A percentile compares a stretch with the other conserved stretches of the same genome.
Conservation (phyloP, 2,329 filamentous ascomycete genomes). For the Fusarium setosum region DNA sequence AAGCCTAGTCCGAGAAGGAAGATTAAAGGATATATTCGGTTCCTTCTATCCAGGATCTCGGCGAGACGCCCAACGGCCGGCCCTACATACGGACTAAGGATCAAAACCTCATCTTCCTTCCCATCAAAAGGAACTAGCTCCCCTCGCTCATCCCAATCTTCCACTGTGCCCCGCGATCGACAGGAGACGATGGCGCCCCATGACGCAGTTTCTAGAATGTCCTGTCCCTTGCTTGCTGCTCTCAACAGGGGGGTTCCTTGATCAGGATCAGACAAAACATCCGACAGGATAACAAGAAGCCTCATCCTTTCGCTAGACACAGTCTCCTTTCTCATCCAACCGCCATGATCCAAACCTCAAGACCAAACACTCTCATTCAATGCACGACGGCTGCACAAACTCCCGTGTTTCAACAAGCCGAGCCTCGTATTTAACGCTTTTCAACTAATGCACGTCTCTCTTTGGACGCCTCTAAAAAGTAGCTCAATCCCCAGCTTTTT, state of each 20-base stretch:
- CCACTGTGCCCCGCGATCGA: conserved; percentile 20
- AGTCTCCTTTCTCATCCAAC: no score
- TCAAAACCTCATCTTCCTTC: not conserved
- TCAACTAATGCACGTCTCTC: not conserved
- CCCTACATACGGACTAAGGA: not conserved
- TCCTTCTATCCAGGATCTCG: no score
- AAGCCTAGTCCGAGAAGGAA: not conserved
- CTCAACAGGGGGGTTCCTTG: not conserved
- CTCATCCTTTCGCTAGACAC: no score
- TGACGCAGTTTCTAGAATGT: not conserved
- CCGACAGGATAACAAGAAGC: no score
- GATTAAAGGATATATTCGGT: not conserved
- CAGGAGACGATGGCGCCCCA: conserved; percentile 19
- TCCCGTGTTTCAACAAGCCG: conserved; percentile 30
- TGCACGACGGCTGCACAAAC: conserved; percentile 14
- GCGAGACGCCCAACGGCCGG: no score
- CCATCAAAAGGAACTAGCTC: not conserved
- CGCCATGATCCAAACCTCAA: no score
- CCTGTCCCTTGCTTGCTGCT: no score
- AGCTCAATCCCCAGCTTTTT: not conserved
- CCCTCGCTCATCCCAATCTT: conserved; percentile 29
- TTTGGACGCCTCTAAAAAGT: not conserved
- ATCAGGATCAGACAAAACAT: no score
- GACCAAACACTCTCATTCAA: not conserved
- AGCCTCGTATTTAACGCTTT: conserved; percentile 31